These are phyloP conservation scores for Croton setiger DNA, from an alignment of 441 rosid genomes.

Conservation along the genomic window DNA sequence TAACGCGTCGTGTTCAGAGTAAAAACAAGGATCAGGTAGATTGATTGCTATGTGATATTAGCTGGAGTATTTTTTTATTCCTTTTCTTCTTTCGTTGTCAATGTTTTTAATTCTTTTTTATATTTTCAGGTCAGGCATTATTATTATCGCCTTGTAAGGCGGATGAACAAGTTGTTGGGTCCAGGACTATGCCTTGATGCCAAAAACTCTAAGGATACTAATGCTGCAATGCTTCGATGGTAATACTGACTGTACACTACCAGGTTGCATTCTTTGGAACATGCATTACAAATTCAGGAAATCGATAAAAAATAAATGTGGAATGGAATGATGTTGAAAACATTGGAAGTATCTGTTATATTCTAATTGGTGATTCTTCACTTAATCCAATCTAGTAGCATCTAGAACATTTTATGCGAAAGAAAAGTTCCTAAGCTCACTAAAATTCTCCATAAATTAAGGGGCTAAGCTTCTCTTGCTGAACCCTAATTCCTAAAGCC, in stretches of 20 bases:
- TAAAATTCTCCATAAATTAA: background rate
- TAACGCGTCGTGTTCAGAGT: constrained; percentile 90
- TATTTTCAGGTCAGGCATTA: constrained; percentile 89
- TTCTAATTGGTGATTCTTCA: background rate
- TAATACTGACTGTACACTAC: constrained; percentile 25
- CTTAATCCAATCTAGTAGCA: background rate
- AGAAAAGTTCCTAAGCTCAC: background rate
- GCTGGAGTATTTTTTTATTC: constrained; percentile 14
- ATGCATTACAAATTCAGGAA: background rate
- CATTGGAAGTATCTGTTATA: background rate
- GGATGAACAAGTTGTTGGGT: constrained; percentile 96
- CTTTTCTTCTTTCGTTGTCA: constrained; percentile 21
- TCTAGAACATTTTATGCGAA: background rate
- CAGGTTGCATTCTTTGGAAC: background rate
- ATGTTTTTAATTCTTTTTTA: constrained; percentile 12
- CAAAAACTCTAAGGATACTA: constrained; percentile 93
- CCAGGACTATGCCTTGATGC: constrained; percentile 93
- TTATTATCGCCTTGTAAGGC: constrained; percentile 93
- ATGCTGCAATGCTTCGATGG: constrained; percentile 99
- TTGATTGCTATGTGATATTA: constrained; percentile 22
- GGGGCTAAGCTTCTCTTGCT: background rate
- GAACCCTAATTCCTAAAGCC: background rate
- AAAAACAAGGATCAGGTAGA: constrained; percentile 98
- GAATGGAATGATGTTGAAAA: background rate
- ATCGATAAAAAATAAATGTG: background rate